phyloP scores from a whole-genome alignment of 2,329 filamentous ascomycete species.

The Myriosclerotinia duriaeana region DNA sequence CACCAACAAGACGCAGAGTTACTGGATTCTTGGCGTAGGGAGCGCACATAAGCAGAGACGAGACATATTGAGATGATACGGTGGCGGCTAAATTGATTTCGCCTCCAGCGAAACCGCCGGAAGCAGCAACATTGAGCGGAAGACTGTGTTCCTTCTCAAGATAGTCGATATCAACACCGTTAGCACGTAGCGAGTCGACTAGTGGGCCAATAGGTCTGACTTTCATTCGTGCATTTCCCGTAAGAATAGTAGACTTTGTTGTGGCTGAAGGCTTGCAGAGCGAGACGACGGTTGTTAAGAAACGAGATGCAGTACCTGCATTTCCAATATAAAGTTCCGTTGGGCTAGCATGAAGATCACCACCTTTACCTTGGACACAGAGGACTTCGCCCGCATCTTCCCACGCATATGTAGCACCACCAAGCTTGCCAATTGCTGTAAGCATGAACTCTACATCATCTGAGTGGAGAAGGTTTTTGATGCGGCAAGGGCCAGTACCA shows the following conservation, averaged over 20 bases:
- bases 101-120: conserved; percentile 80
- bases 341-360: conserved; percentile 71
- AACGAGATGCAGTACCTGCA: conserved; percentile 91
- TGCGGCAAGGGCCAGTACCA: conserved; percentile 78
- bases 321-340: conserved; percentile 90
- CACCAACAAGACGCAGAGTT: conserved; percentile 85
- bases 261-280: conserved; percentile 66
- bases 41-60: conserved; percentile 92
- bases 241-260: conserved; percentile 72
- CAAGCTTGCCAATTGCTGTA: conserved; percentile 79
- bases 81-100: conserved; percentile 90
- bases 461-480: conserved; percentile 91
- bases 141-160: conserved; percentile 80
- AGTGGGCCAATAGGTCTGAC: conserved; percentile 89
- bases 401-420: conserved; percentile 88
- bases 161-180: conserved; percentile 86
- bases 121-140: conserved; percentile 78
- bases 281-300: conserved; percentile 87
- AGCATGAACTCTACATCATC: conserved; percentile 98
- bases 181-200: conserved; percentile 82
- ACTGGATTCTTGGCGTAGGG: conserved; percentile 95
- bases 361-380: conserved; percentile 87
- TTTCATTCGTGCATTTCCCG: conserved; percentile 96
- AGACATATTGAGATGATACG: conserved; percentile 98
- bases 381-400: conserved; percentile 91